A percentile compares a stretch with the other conserved stretches of the same genome.
Conservation (phyloP, 164 flowering plant species). For the Chimonanthus salicifolius region DNA sequence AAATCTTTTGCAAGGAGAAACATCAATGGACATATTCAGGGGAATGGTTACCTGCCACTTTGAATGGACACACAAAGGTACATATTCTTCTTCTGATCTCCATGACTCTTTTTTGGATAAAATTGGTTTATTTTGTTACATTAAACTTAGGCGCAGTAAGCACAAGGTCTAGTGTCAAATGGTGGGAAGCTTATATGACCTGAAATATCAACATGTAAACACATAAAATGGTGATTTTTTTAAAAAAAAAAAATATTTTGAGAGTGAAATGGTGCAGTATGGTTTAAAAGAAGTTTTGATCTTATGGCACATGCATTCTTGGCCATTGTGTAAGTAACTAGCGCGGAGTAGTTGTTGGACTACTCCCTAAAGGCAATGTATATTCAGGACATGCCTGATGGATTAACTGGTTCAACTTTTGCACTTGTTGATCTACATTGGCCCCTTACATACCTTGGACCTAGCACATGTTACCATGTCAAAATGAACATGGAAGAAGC, state of each 20-base stretch:
- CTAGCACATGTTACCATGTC: background rate
- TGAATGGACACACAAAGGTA: slow-evolving; percentile 1
- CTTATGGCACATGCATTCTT: background rate
- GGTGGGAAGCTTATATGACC: background rate
- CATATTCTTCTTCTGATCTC: background rate
- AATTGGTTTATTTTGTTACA: background rate
- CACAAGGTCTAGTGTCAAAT: background rate
- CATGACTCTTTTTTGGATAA: background rate
- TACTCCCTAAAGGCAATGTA: background rate
- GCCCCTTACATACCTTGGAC: background rate
- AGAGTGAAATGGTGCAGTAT: too few relatives aligned
- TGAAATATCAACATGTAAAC: background rate
- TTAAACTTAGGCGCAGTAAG: background rate
- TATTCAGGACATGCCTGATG: background rate
- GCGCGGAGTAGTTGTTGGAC: background rate
- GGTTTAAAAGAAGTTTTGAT: background rate
- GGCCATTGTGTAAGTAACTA: background rate
- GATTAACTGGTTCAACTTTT: background rate
- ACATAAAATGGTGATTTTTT: background rate
- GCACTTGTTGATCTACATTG: background rate
- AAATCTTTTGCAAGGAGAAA: slow-evolving; percentile 60
- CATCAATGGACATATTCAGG: slow-evolving; percentile 18
- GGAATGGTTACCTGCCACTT: slow-evolving; percentile 43
- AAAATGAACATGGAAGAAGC: too few relatives aligned
- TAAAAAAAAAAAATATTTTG: too few relatives aligned